Conservation (phyloP, 306 rosid species). For the Benincasa hispida region DNA sequence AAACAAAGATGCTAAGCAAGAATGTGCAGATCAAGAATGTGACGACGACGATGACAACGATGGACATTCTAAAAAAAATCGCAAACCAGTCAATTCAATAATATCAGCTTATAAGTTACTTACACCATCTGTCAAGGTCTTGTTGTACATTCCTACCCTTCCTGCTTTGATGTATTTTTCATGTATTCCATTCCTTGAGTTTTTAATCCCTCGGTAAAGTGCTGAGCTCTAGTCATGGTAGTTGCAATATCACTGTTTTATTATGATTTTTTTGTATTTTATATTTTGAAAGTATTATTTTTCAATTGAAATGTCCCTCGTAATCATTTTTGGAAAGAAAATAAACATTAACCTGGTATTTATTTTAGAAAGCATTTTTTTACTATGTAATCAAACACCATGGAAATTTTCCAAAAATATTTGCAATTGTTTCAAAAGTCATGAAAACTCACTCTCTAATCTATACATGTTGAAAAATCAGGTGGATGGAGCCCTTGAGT, state of each 20-base stretch:
- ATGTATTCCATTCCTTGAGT: background rate
- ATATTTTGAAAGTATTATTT: background rate
- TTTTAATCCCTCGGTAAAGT: background rate
- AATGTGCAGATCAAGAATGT: constrained; percentile 36
- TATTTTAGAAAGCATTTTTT: background rate
- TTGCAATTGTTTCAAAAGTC: background rate
- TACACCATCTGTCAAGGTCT: constrained; percentile 75
- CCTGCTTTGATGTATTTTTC: background rate
- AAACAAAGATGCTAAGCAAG: constrained; percentile 30
- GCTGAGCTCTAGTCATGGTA: background rate
- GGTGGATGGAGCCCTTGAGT: background rate
- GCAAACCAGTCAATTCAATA: constrained; percentile 58
- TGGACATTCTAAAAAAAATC: constrained; percentile 24
- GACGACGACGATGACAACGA: constrained; percentile 29
- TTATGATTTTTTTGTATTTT: background rate
- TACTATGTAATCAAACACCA: background rate
- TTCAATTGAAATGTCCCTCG: no score
- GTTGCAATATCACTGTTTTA: background rate
- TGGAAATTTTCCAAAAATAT: background rate
- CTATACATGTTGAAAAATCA: background rate
- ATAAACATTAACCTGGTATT: no score
- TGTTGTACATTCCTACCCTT: background rate
- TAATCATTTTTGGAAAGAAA: background rate
- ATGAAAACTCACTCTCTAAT: background rate
- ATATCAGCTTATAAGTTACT: constrained; percentile 60